phyloP scores from a whole-genome alignment of 2,329 filamentous ascomycete genomes.

The Cryphonectria japonica region DNA sequence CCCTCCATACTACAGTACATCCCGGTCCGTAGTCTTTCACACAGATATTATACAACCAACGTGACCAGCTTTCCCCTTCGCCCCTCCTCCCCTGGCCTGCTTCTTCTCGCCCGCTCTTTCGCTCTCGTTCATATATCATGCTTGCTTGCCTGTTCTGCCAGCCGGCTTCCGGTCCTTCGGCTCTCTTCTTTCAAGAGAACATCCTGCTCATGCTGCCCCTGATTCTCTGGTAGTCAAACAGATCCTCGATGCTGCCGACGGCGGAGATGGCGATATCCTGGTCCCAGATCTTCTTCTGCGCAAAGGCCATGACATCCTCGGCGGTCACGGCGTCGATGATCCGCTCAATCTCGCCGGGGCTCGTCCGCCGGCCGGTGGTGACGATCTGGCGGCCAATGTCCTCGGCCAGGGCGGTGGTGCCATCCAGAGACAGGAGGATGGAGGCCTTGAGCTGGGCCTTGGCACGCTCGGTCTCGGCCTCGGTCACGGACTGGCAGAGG shows the following conservation, averaged over 20 bases:
- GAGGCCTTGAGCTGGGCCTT: constrained; percentile 99
- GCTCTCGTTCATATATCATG: constrained; percentile 18
- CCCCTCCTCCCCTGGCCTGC: background rate
- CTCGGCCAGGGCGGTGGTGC: constrained; percentile 95
- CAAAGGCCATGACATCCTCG: constrained; percentile 97
- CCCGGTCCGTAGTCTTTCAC: constrained; percentile 40
- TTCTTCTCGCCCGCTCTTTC: constrained; percentile 24
- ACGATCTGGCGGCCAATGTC: constrained; percentile 98
- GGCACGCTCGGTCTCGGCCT: constrained; percentile 94
- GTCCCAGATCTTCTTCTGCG: constrained; percentile 95
- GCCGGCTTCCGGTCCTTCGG: constrained; percentile 23
- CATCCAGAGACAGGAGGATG: constrained; percentile 94
- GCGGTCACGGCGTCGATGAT: constrained; percentile 86
- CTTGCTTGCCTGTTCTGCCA: constrained; percentile 21
- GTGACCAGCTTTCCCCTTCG: constrained; percentile 17
- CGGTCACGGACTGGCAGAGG: constrained; percentile 83
- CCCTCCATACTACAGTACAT: constrained; percentile 43
- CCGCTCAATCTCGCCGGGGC: constrained; percentile 91
- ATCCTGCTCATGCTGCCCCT: constrained; percentile 44
- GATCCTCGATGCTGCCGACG: constrained; percentile 88
- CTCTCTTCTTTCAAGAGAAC: constrained; percentile 34
- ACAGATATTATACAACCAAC: constrained; percentile 39
- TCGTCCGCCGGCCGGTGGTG: constrained; percentile 90
- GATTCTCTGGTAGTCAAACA: constrained; percentile 67
- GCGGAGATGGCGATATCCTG: constrained; percentile 93